These are phyloP conservation scores for Colletotrichum cuscutae DNA, from an alignment of 2,329 filamentous ascomycete genomes.

Conservation along the genomic window DNA sequence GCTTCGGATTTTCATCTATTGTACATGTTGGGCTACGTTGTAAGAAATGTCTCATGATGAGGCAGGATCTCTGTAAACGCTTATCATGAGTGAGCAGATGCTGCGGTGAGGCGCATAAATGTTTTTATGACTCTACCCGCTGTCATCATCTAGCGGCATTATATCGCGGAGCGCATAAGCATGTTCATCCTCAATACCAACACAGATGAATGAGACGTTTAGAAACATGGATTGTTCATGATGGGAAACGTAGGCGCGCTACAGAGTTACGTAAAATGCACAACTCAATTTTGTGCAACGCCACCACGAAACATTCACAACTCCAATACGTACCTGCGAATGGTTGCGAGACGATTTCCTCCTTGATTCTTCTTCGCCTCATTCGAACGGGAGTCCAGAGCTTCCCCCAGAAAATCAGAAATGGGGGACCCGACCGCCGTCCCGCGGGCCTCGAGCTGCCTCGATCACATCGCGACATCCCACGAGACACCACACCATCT, in stretches of 20 bases:
- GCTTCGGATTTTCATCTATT: background rate
- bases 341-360: background rate
- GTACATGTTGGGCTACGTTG: background rate
- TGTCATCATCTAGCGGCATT: background rate
- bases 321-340: background rate
- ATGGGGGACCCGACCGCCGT: background rate
- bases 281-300: background rate
- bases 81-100: background rate
- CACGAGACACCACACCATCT: slow-evolving; percentile 20
- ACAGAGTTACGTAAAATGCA: background rate
- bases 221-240: background rate
- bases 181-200: background rate
- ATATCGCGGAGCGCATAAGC: background rate
- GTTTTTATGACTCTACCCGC: background rate
- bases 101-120: background rate
- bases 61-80: background rate
- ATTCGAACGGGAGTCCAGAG: slow-evolving; percentile 4
- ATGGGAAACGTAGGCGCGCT: background rate
- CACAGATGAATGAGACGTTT: background rate
- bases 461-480: slow-evolving; percentile 9
- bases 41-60: background rate
- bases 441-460: background rate
- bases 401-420: background rate
- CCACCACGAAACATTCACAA: background rate
- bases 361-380: background rate